These are phyloP conservation scores for Podosphaera fusca DNA, from an alignment of 2,329 filamentous ascomycete genomes.

Conservation along the genomic window DNA sequence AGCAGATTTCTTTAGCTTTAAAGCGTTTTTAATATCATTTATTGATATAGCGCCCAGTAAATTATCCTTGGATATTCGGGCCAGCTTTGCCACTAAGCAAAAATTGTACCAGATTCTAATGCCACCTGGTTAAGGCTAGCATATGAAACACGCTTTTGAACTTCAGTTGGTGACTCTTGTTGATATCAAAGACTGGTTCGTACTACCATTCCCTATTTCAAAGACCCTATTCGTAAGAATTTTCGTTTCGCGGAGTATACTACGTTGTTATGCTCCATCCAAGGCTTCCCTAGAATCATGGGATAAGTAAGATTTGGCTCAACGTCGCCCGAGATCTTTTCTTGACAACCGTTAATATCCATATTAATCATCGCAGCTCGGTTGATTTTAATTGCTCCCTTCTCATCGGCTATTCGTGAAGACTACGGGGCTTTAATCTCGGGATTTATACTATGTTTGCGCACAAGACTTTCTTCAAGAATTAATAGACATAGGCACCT, in stretches of 20 bases:
- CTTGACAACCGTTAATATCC: background rate
- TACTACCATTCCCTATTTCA: background rate
- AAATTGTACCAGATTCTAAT: too few relatives aligned
- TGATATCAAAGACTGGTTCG: background rate
- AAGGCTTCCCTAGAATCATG: too few relatives aligned
- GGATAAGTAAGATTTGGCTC: too few relatives aligned
- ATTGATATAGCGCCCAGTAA: too few relatives aligned
- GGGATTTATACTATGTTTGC: background rate
- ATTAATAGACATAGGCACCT: background rate
- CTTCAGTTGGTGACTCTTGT: background rate
- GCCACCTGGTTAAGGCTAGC: background rate
- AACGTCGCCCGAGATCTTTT: background rate
- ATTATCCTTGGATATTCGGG: too few relatives aligned
- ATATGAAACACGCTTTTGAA: background rate
- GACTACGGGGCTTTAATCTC: too few relatives aligned
- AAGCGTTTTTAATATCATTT: too few relatives aligned
- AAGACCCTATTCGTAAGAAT: background rate
- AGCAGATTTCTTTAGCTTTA: background rate
- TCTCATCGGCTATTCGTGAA: too few relatives aligned
- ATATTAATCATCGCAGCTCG: background rate
- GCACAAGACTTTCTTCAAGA: background rate
- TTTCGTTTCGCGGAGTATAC: background rate
- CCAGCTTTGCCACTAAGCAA: too few relatives aligned
- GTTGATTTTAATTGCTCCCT: background rate
- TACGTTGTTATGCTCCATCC: background rate